Evolutionary conservation across 2,329 filamentous ascomycete species (phyloP).

Genomic region (Botrytis medusae): DNA sequence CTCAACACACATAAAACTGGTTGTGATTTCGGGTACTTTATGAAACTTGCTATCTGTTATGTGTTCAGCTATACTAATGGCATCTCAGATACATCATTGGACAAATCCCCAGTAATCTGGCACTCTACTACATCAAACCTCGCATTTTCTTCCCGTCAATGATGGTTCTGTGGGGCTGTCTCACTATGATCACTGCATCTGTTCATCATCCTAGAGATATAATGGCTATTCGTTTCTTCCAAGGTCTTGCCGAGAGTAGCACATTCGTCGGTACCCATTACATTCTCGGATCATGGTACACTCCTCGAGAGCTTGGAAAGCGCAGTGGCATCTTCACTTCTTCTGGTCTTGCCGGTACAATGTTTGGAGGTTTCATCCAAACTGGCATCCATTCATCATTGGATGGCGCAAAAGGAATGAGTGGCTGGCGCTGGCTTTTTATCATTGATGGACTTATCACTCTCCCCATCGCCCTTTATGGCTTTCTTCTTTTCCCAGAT

Average conservation of each 20-base stretch:
- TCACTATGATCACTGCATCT: constrained; percentile 62
- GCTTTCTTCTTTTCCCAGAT: constrained; percentile 49
- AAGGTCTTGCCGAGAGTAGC: constrained; percentile 53
- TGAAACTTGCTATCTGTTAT: neutral
- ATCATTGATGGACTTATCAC: constrained; percentile 56
- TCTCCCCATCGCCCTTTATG: constrained; percentile 55
- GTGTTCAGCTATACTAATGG: neutral
- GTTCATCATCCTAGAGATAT: constrained; percentile 53
- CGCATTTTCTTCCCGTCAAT: constrained; percentile 63
- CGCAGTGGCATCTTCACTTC: constrained; percentile 61
- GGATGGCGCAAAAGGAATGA: constrained; percentile 47
- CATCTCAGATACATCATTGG: constrained; percentile 50
- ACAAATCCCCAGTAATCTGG: constrained; percentile 61
- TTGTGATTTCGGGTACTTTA: neutral
- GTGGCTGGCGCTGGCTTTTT: constrained; percentile 55
- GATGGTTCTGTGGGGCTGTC: constrained; percentile 62
- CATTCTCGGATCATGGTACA: constrained; percentile 62
- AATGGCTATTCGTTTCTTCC: constrained; percentile 53
- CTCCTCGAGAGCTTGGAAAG: constrained; percentile 59
- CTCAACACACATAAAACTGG: neutral
- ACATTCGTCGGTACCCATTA: constrained; percentile 61
- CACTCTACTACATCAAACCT: constrained; percentile 62
- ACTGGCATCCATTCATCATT: constrained; percentile 41
- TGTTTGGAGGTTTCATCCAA: constrained; percentile 64
- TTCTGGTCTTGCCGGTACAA: constrained; percentile 58